These are phyloP conservation scores for Symbiodinium natans DNA, from an alignment of 73 alveolate genomes.

Conservation along the genomic window DNA sequence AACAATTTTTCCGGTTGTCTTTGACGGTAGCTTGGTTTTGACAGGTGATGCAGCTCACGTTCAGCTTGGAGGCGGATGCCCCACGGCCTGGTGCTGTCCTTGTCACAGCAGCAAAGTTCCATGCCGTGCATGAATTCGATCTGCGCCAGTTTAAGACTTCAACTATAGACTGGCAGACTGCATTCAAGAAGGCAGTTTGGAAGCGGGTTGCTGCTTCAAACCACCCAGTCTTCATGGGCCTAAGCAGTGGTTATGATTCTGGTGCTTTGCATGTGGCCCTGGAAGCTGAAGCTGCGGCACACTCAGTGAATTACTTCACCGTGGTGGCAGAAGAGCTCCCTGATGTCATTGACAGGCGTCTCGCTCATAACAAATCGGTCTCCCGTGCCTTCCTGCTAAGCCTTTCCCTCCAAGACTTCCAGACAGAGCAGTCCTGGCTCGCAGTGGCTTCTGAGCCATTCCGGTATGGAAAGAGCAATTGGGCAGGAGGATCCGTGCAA, in stretches of 20 bases:
- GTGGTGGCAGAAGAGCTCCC: slow-evolving; percentile 85
- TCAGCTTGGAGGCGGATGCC: not conserved
- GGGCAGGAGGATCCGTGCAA: slow-evolving; percentile 93
- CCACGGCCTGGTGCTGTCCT: not conserved
- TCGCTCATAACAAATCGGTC: slow-evolving; percentile 44
- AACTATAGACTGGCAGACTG: slow-evolving; percentile 78
- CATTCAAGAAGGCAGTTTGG: slow-evolving; percentile 75
- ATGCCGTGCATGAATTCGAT: slow-evolving; percentile 76
- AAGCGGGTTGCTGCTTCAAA: slow-evolving; percentile 76
- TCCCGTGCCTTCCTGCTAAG: slow-evolving; percentile 63
- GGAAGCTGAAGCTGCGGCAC: slow-evolving; percentile 74
- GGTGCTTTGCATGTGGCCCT: slow-evolving; percentile 86
- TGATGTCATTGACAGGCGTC: slow-evolving; percentile 28
- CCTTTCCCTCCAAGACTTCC: slow-evolving; percentile 76
- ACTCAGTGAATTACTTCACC: slow-evolving; percentile 60
- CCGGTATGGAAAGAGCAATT: slow-evolving; percentile 49
- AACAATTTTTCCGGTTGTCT: not conserved
- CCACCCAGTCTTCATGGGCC: slow-evolving; percentile 70
- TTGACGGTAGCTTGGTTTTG: not conserved
- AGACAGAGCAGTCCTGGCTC: slow-evolving; percentile 40
- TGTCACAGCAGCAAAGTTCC: slow-evolving; percentile 1
- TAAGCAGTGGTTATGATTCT: slow-evolving; percentile 92
- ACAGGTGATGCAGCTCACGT: slow-evolving; percentile 7
- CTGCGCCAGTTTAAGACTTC: slow-evolving; percentile 71
- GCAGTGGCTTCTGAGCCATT: slow-evolving; percentile 34